Conservation (phyloP, 148 eudicot genomes). For the Rhododendron williamsianum region DNA sequence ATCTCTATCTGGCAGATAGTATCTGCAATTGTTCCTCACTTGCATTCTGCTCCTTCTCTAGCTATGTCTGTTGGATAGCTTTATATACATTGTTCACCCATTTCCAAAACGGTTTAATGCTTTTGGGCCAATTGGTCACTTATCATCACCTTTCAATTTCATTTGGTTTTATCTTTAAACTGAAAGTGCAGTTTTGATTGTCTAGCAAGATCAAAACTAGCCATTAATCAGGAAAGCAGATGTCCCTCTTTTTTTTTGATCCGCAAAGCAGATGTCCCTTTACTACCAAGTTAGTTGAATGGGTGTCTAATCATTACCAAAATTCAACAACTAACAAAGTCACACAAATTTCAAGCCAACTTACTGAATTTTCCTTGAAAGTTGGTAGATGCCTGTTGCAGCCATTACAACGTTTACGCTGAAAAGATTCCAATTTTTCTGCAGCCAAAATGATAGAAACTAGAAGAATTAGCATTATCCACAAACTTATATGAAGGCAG, state of each 20-base stretch:
- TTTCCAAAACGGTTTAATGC: neutral
- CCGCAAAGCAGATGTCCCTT: slow-evolving; percentile 1
- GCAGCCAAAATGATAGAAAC: slow-evolving; percentile 1
- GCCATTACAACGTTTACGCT: slow-evolving; percentile 89
- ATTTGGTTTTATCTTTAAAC: neutral
- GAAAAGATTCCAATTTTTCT: slow-evolving; percentile 94
- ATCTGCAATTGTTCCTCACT: neutral
- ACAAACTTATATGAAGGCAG: neutral
- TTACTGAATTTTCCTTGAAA: slow-evolving; percentile 63
- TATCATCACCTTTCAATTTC: neutral
- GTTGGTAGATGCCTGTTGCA: slow-evolving; percentile 77
- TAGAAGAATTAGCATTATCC: neutral
- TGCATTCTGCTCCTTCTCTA: neutral
- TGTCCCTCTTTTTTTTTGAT: neutral
- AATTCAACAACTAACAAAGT: neutral
- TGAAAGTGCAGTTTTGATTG: neutral
- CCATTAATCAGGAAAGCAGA: slow-evolving; percentile 1
- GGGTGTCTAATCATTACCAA: neutral
- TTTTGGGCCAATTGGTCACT: neutral
- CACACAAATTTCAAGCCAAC: slow-evolving; percentile 14
- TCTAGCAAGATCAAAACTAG: neutral
- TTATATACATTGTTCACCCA: neutral
- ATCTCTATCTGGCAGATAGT: neutral
- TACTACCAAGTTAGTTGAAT: slow-evolving; percentile 7
- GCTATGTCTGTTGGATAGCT: neutral